Evolutionary conservation across 176 grass and related monocot genomes (phyloP).

Genomic region (Aegilops longissima): DNA sequence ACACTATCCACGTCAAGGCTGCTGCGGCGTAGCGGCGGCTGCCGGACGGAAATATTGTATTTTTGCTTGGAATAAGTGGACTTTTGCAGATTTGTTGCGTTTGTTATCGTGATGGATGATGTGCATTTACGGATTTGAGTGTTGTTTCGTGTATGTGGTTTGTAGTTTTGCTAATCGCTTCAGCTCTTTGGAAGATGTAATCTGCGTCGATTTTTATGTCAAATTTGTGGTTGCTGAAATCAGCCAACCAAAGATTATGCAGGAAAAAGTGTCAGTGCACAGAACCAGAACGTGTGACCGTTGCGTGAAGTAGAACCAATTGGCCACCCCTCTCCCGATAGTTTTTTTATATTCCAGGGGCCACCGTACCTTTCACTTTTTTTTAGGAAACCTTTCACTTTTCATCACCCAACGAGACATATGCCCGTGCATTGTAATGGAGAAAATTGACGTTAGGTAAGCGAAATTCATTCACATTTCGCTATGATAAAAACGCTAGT

Average conservation of each 20-base stretch:
- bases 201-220: neutral
- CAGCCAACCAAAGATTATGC: neutral
- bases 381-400: too few species aligned
- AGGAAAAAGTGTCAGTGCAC: neutral
- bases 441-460: too few species aligned
- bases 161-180: neutral
- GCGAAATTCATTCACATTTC: too few species aligned
- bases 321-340: neutral
- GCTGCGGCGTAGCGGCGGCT: neutral
- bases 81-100: neutral
- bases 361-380: neutral
- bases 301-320: neutral
- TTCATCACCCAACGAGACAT: too few species aligned
- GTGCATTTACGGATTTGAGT: neutral
- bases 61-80: conserved; percentile 19
- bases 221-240: neutral
- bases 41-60: neutral
- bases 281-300: neutral
- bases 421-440: too few species aligned
- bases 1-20: conserved; percentile 47
- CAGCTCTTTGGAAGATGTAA: too few species aligned
- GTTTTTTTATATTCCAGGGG: neutral
- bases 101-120: neutral
- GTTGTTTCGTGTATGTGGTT: neutral
- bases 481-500: too few species aligned